Conservation (phyloP, 306 rosid species). For the Trichosanthes truncata region DNA sequence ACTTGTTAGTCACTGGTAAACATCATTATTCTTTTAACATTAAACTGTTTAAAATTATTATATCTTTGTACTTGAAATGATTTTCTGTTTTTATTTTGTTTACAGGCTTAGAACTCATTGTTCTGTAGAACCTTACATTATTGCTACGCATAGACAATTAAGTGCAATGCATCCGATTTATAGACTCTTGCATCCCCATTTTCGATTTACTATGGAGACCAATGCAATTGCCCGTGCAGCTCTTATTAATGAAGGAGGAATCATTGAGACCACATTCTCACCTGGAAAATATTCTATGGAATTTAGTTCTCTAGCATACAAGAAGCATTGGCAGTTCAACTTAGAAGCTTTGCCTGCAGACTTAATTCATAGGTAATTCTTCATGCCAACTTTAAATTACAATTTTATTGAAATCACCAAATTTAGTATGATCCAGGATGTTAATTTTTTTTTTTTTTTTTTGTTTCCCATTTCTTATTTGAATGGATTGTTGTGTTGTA, state of each 20-base stretch:
- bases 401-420: too few species aligned
- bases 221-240: conserved; percentile 59
- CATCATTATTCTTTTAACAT: neutral
- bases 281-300: conserved; percentile 37
- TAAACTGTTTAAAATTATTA: neutral
- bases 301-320: conserved; percentile 44
- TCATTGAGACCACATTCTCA: conserved; percentile 42
- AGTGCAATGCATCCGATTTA: conserved; percentile 80
- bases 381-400: neutral
- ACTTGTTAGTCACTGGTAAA: conserved; percentile 72
- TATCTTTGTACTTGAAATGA: too few species aligned
- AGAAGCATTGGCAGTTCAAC: conserved; percentile 53
- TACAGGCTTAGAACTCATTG: conserved; percentile 76
- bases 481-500: too few species aligned
- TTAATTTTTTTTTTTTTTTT: too few species aligned
- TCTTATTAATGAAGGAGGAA: conserved; percentile 43
- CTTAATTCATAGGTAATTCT: conserved; percentile 47
- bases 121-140: conserved; percentile 66
- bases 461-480: too few species aligned
- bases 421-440: too few species aligned
- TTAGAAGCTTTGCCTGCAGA: conserved; percentile 55
- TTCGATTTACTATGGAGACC: conserved; percentile 77
- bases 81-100: neutral
- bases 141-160: conserved; percentile 63
- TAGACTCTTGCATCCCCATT: conserved; percentile 62